These are phyloP conservation scores for Chenopodium album DNA, from an alignment of 148 eudicot genomes.

Conservation along the genomic window DNA sequence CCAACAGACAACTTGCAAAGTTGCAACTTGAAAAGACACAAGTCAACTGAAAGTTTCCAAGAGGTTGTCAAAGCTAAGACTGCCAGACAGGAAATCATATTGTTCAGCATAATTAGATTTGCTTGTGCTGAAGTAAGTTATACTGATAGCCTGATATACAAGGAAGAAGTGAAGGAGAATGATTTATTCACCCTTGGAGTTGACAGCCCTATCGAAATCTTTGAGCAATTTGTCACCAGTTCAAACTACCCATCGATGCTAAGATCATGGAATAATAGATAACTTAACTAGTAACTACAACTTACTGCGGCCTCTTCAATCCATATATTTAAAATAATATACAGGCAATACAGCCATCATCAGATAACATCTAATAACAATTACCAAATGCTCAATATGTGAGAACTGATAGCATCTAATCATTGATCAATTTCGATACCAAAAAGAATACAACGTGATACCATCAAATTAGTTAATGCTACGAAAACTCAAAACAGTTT, in stretches of 20 bases:
- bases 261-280: neutral
- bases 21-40: neutral
- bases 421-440: constrained; percentile 4
- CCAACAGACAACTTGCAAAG: neutral
- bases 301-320: neutral
- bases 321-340: neutral
- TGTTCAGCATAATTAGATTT: neutral
- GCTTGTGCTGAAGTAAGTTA: neutral
- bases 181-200: neutral
- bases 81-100: neutral
- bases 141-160: neutral
- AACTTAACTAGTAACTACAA: neutral
- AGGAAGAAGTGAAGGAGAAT: neutral
- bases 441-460: constrained; percentile 15
- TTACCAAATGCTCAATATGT: neutral
- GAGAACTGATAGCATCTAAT: neutral
- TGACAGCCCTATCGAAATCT: neutral
- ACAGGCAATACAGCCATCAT: neutral
- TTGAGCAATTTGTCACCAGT: neutral
- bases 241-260: neutral
- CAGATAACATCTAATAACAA: neutral
- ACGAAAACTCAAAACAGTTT: neutral
- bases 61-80: neutral
- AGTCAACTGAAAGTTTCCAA: neutral
- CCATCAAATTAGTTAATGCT: constrained; percentile 10